Evolutionary conservation across 495 filamentous ascomycete species (phyloP).

Genomic region (Barbatosphaeria neglecta): DNA sequence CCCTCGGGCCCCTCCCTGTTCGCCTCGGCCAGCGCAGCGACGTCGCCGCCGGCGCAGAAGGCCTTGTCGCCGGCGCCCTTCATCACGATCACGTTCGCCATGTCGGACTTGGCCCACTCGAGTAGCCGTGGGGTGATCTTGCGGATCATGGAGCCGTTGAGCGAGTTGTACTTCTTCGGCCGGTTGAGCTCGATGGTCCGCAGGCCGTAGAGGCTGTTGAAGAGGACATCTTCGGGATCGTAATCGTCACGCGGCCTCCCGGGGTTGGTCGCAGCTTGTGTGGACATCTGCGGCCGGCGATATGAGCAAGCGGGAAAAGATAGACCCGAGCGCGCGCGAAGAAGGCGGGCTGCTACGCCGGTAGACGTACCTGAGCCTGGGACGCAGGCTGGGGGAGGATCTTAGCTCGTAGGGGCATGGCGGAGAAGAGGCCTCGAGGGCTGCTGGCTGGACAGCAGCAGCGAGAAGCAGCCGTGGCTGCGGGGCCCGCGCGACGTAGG

Average conservation of each 20-base stretch:
- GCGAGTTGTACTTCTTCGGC: conserved; percentile 76
- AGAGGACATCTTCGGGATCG: conserved; percentile 83
- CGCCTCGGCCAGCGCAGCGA: conserved; percentile 58
- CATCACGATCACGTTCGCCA: conserved; percentile 86
- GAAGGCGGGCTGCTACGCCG: too few relatives aligned
- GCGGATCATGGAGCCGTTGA: conserved; percentile 85
- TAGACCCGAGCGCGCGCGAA: too few relatives aligned
- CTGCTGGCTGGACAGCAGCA: conserved; percentile 10
- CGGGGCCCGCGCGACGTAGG: conserved; percentile 25
- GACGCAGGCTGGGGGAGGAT: conserved; percentile 49
- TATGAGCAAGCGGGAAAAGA: neutral
- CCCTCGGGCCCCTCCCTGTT: conserved; percentile 60
- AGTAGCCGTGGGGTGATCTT: conserved; percentile 80
- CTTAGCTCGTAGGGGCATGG: conserved; percentile 85
- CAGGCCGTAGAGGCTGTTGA: conserved; percentile 75
- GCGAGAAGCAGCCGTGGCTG: conserved; percentile 24
- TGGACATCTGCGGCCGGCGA: conserved; percentile 43
- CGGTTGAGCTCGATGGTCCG: conserved; percentile 92
- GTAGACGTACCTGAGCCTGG: conserved; percentile 32
- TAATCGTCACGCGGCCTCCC: conserved; percentile 45
- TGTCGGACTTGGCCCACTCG: conserved; percentile 88
- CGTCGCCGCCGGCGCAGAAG: conserved; percentile 90
- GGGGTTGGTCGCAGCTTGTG: conserved; percentile 13
- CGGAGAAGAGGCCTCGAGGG: conserved; percentile 15
- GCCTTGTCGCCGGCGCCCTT: conserved; percentile 76